A percentile compares a stretch with the other conserved stretches of the same genome.
Conservation (phyloP, 495 filamentous ascomycete genomes). For the Trichocladium uniseriatum region DNA sequence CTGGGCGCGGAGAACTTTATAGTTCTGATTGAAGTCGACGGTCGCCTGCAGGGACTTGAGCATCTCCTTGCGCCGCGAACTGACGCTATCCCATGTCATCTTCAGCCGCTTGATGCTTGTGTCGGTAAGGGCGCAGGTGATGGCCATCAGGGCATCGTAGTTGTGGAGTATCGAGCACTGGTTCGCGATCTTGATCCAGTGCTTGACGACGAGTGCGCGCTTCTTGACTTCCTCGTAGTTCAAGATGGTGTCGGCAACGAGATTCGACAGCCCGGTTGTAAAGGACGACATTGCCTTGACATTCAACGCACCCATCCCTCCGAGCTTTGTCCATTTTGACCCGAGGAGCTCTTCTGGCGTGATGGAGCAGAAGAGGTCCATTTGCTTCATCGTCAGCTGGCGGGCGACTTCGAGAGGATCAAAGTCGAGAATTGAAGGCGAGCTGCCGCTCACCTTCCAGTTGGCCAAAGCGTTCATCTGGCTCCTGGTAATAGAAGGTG, state of each 20-base stretch:
- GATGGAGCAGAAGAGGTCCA: slow-evolving; percentile 86
- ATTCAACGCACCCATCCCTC: slow-evolving; percentile 70
- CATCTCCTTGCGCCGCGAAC: slow-evolving; percentile 70
- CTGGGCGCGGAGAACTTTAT: slow-evolving; percentile 77
- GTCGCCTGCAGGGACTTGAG: slow-evolving; percentile 69
- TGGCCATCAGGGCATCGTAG: slow-evolving; percentile 94
- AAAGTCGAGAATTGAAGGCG: slow-evolving; percentile 78
- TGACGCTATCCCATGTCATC: slow-evolving; percentile 88
- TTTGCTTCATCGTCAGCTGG: slow-evolving; percentile 90
- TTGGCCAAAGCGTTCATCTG: slow-evolving; percentile 62
- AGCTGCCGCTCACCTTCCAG: slow-evolving; percentile 61
- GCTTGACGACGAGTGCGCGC: slow-evolving; percentile 83
- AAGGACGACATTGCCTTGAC: slow-evolving; percentile 90
- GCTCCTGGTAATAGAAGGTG: slow-evolving; percentile 62
- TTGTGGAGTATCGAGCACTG: slow-evolving; percentile 85
- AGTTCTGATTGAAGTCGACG: slow-evolving; percentile 84
- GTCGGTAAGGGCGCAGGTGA: slow-evolving; percentile 85
- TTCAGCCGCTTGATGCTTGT: slow-evolving; percentile 87
- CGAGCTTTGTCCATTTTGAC: slow-evolving; percentile 85
- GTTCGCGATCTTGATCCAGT: slow-evolving; percentile 94
- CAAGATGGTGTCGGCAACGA: slow-evolving; percentile 94
- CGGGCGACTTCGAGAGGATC: slow-evolving; percentile 87
- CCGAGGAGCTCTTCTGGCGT: slow-evolving; percentile 89
- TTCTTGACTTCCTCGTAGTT: slow-evolving; percentile 81
- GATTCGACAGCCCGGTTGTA: slow-evolving; percentile 81